Evolutionary conservation across 2,329 filamentous ascomycete species (phyloP), one percentile per base, ranked within the genome.

Genomic region (Zymoseptoria passerinii): DNA sequence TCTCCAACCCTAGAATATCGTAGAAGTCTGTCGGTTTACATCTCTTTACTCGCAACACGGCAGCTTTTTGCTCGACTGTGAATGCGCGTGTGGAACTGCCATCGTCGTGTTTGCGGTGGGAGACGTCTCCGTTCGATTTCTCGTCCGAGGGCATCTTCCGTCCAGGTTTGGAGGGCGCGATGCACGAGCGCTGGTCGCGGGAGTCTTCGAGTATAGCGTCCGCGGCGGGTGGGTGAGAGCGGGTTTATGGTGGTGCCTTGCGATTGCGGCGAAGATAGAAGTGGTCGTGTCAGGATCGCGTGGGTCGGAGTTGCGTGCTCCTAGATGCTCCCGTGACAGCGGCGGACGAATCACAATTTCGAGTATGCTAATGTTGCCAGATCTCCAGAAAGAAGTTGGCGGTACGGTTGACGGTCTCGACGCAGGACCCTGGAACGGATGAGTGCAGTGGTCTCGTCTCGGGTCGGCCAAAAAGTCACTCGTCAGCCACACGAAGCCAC

Each of bases 1-100:
- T 79, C 67, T 87, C 82, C 53, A 96, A 76, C 20, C 85, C 86
- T 29, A 99, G 78, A 66, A 99, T 97, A 73, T 97, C 94, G 78
- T 99, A 99, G 75, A 95, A 99, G 18, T 90, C 90, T 3, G 91
- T 96, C 20, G 88, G 78, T 48, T 82, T 80, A 77, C 94, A 99
- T 77, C 82, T 84, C 65, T 89, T 86, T 72, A 99, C 94, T 65
- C 94, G 85, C 68, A 95, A 78, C 29, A 99, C 94, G 27, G 92
- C 92, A 1, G 89, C 86, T 73, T 95, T 94, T 72, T 99, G 94
- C 67, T 96, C 92, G 28, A 83, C 79, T 1, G 94, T 99, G 76
- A 85, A 96, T 71, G 88, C 82, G 67, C 89, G 85, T 59, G 84
- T 84, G 65, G 87, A 83, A 73, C 87, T 88, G 65, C 88, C 88